Evolutionary conservation across 1,284 basidiomycete species (phyloP), one percentile per base, ranked within the genome.

Genomic region (Leucoagaricus sp.): DNA sequence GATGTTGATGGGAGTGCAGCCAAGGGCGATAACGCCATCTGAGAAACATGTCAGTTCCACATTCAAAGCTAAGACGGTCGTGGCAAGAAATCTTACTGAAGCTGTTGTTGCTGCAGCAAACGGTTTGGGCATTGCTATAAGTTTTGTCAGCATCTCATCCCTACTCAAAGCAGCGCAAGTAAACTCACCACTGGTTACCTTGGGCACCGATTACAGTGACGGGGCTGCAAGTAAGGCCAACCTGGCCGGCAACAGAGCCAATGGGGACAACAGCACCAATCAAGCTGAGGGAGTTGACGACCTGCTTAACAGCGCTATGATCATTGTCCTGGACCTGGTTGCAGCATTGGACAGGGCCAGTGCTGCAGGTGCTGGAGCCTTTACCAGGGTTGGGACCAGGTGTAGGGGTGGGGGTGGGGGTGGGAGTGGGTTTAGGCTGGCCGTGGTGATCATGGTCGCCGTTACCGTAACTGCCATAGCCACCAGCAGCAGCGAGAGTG

Each of bases 311-410:
- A 3, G 17, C 7, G 17, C 31, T 13, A 41, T 23, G 25, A 23
- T 49, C 17, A 15, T 40, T 42, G 12, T 2, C 13, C 26, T 56
- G 49, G 45, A 50, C 49, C 1, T 6, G 38, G 49, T 56, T 54
- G 60, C 58, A 63, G 56, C 62, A 63, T 41, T 58, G 49, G 33
- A 58, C 3, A 3, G 41, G n/a, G 17, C 55, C 52, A 25, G 41
- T 42, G 47, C 38, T 47, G 58, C 48, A 52, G 13, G 40, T 26
- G 41, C 36, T 26, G 34, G 40, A 10, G 17, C 29, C n/a, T 7
- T 25, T 49, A 6, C 33, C 50, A 3, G 45, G 46, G 25, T 8
- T 40, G 23, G 56, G 56, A 23, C 34, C 40, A 41, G 12, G 8
- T 19, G n/a, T 41, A 5, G 38, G 17, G 33, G 50, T 41, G 36